Evolutionary conservation across 2,329 filamentous ascomycete genomes (phyloP), one percentile per base, ranked within the genome.

Genomic region (Scytalidium sp.): DNA sequence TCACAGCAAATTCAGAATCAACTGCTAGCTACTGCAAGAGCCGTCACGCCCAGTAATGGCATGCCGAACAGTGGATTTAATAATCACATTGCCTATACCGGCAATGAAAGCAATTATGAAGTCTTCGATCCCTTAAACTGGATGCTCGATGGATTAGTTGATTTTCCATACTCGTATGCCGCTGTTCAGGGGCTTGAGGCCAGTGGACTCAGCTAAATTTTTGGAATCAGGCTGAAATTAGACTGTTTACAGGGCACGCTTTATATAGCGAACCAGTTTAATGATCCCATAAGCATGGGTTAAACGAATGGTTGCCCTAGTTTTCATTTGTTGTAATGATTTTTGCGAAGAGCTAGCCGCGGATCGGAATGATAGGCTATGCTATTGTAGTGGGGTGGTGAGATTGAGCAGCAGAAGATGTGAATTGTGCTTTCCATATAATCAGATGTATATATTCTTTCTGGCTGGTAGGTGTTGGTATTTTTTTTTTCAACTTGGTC

Each of bases 101-200:
- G 32, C 7, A 78, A 80, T 56, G 80, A 88, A 49, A 80, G 82
- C 9, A 87, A 84, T 60, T 91, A 91, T 67, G 89, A 96, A 66
- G 90, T 95, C 54, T 96, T 96, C 63, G 91, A 96, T 69, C 90
- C 92, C 1, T 78, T 96, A 61, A 90, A 93, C 67, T 97, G 92
- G 92, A 90, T 96, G 75, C 74, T 97, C 52, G 92, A 97, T 66
- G 89, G 89, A 13, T 75, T 93, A 27, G 76, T 94, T 52, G 88
- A 92, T 64, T 87, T 93, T 64, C 89, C 88, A 56, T 91, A 86
- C 63, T 78, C 75, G 10, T 85, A 81, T 60, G 74, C 78, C 32
- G 81, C 85, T 53, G 64, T 75, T 50, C 70, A 73, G 25, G 74
- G 73, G 3, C 61, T 77, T 50, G 75, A 76, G 54, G 55, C 68